These are phyloP conservation scores for Anastatica hierochuntica DNA, from an alignment of 345 rosid species.

Conservation along the genomic window DNA sequence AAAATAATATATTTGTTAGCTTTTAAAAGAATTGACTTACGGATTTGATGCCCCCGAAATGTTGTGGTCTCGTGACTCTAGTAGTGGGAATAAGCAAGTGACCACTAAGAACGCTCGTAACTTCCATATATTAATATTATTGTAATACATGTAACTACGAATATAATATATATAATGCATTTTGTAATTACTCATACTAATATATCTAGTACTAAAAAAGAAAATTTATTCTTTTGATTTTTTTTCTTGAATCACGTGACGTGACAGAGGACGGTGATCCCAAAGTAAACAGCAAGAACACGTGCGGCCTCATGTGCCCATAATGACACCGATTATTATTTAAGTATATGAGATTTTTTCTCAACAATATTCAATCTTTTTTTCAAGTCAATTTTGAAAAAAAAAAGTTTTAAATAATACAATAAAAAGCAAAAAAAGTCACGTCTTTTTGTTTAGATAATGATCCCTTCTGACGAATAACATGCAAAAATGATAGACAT, in stretches of 20 bases:
- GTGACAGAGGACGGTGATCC: constrained; percentile 44
- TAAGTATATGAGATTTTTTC: background rate
- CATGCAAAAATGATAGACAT: constrained; percentile 27
- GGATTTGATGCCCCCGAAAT: constrained; percentile 12
- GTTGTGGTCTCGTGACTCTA: constrained; percentile 23
- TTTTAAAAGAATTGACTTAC: background rate
- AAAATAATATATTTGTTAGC: background rate
- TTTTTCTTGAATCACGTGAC: constrained; percentile 41
- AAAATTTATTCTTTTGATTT: background rate
- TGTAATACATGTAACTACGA: background rate
- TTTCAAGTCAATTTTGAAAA: background rate
- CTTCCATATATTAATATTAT: background rate
- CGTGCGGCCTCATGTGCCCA: constrained; percentile 50
- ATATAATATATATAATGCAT: too few species aligned
- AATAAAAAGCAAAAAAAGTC: background rate
- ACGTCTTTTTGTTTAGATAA: constrained; percentile 11
- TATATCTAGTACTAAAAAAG: too few species aligned
- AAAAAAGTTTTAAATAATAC: background rate
- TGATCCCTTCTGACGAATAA: constrained; percentile 24
- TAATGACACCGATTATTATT: constrained; percentile 20
- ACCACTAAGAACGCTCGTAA: constrained; percentile 22
- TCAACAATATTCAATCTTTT: constrained; percentile 9
- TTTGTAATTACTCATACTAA: too few species aligned
- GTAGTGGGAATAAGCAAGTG: constrained; percentile 25
- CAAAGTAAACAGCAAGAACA: constrained; percentile 39